phyloP scores from a whole-genome alignment of 2,329 filamentous ascomycete genomes.

The Hypoxylon rubiginosum region DNA sequence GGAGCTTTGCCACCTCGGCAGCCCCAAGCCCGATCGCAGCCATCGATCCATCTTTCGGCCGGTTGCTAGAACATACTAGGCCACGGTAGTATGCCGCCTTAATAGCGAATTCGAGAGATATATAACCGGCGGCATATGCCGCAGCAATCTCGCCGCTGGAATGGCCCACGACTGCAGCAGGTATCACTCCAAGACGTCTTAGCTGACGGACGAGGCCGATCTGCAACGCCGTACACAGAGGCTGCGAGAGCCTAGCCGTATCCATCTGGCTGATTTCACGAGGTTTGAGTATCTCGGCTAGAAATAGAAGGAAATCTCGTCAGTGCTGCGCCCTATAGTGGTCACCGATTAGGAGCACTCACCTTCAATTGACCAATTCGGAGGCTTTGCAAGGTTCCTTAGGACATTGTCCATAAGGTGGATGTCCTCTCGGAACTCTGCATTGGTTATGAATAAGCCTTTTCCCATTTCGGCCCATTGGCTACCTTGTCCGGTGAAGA shows the following conservation, averaged over 20 bases:
- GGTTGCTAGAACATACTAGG: conserved; percentile 31
- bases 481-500: conserved; percentile 53
- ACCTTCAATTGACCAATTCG: conserved; percentile 39
- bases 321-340: conserved; percentile 2
- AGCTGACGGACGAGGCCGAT: conserved; percentile 59
- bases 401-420: conserved; percentile 33
- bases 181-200: conserved; percentile 48
- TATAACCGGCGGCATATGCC: conserved; percentile 57
- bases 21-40: conserved; percentile 56
- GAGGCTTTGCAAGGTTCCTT: conserved; percentile 21
- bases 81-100: conserved; percentile 58
- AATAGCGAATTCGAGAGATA: conserved; percentile 56
- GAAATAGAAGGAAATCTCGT: not conserved
- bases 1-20: conserved; percentile 47
- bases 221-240: conserved; percentile 56
- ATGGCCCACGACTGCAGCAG: conserved; percentile 57
- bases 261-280: conserved; percentile 41
- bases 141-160: conserved; percentile 61
- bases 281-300: conserved; percentile 39
- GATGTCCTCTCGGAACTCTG: conserved; percentile 39
- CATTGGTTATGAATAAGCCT: conserved; percentile 39
- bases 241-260: conserved; percentile 48
- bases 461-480: conserved; percentile 49
- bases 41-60: conserved; percentile 53
- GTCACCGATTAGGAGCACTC: conserved; percentile 1